Evolutionary conservation across 257 asterid species (phyloP), one percentile per base, ranked within the genome.

Genomic region (Salvia rosmarinus): DNA sequence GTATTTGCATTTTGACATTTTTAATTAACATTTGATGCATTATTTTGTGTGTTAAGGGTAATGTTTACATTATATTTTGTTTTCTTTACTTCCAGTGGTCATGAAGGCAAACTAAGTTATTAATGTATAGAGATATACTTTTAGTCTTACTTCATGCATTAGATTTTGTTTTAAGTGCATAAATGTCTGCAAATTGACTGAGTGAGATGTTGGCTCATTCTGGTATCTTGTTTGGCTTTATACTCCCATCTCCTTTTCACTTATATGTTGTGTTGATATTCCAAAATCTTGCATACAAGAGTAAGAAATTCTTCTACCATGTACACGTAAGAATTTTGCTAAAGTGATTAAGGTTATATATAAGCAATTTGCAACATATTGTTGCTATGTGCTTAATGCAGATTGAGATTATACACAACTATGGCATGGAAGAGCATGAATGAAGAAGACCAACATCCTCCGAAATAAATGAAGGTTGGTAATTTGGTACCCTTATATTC

Each of bases 341-440:
- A 6, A 56, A 65, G 30, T 67, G 35, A 40, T 17, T 17, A 1
- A 51, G 21, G 46, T 28, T 23, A 11, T 39, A 11, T 39, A 25
- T 25, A 32, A 30, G 56, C 47, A n/a, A 19, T 63, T 43, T 60
- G 13, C 32, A 13, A 4, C 59, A 19, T 64, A 44, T 20, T 67
- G 8, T 63, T 64, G 34, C 16, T 62, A 37, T 67, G 42, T 61
- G 72, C 50, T 62, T 5, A 28, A 52, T 85, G 84, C 88, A 92
- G 98, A 90, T 92, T 82, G 93, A 90, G 90, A 90, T 94, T 23
- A 59, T 91, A 72, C 84, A 89, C 44, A 79, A 95, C 82, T 95
- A 86, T 61, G 98, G 98, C 55, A 85, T 79, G 13, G 98, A 95
- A 81, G 90, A 88, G n/a, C 55, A 77, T 74, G 88, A 77, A 17